Evolutionary conservation across 371 early-diverging fungal species (phyloP).

Genomic region (Mortierella sp.): DNA sequence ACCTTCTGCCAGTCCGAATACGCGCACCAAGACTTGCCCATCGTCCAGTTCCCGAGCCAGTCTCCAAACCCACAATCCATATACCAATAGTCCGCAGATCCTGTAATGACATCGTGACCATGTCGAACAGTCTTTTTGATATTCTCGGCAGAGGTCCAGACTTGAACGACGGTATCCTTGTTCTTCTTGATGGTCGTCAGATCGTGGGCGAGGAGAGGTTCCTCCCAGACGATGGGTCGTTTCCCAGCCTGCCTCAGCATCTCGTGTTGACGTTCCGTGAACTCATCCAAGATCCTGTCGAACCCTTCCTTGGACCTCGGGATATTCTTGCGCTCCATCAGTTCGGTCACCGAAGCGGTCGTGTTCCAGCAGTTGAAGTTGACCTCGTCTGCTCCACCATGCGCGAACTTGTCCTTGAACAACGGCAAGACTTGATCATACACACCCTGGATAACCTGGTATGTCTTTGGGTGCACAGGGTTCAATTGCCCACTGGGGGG

Average conservation of each 20-base stretch:
- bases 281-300: conserved; percentile 30
- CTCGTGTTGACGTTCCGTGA: conserved; percentile 32
- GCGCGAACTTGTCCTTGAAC: conserved; percentile 75
- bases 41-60: conserved; percentile 43
- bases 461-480: conserved; percentile 68
- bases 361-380: conserved; percentile 76
- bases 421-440: conserved; percentile 69
- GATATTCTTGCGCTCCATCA: conserved; percentile 26
- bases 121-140: conserved; percentile 62
- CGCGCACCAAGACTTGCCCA: conserved; percentile 79
- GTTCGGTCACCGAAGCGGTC: conserved; percentile 23
- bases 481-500: conserved; percentile 84
- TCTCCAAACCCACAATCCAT: conserved; percentile 78
- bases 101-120: conserved; percentile 71
- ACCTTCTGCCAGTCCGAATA: conserved; percentile 86
- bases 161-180: conserved; percentile 66
- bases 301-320: conserved; percentile 28
- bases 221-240: conserved; percentile 45
- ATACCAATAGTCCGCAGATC: conserved; percentile 74
- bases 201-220: conserved; percentile 61
- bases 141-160: conserved; percentile 65
- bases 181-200: conserved; percentile 43
- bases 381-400: conserved; percentile 83
- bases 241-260: conserved; percentile 23
- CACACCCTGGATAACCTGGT: conserved; percentile 67